Base-by-base conservation (phyloP, 1,284 basidiomycete species). In the Lignosus rhinocerotis region DNA sequence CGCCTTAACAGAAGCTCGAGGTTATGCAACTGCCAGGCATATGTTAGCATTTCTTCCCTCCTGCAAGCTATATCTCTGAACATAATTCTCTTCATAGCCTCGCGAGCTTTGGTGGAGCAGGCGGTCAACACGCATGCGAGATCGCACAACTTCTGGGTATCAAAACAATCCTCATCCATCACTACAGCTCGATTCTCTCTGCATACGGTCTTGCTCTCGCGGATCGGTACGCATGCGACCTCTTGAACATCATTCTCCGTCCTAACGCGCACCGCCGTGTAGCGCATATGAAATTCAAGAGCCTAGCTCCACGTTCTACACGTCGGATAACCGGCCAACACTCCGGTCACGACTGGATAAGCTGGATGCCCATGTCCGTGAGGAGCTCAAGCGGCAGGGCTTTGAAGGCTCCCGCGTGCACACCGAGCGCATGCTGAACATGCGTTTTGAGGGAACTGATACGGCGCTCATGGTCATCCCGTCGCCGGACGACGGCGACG, bases 401-500 rank as follows among this genome's bases (percentile, higher is more conserved):
- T 97, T 98, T 72, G 80, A 84, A 61, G 82, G 76, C 7, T 78
- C 83, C 3, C 82, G 86, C 30, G 84, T 97, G 53, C 76, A 81
- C 47, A 74, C 90, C 1, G 94, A 98, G 71, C 82, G 89, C 19
- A 86, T 92, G 82, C 78, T 97, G 50, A 96, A 98, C 70, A 93
- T 96, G 91, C 85, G 94, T 41, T 95, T 94, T 67, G 89, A 94
- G 51, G 92, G 93, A 2, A 95, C 93, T 0, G 95, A 97, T 75
- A 97, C 95, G 0, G 83, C 93, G 8, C 73, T 98, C 61, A 96
- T 97, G 94, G 86, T 94, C 1, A 75, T 92, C 8, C 86, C 90
- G 8, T 75, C 72, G 0, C 70, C 74, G 9, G 75, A 75, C 48
- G 83, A 84, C 62, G 78, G 80, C 14, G 81, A 82, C 55, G 84